These are phyloP conservation scores for Xylaria sp. DNA, from an alignment of 2,329 filamentous ascomycete species.

Conservation along the genomic window DNA sequence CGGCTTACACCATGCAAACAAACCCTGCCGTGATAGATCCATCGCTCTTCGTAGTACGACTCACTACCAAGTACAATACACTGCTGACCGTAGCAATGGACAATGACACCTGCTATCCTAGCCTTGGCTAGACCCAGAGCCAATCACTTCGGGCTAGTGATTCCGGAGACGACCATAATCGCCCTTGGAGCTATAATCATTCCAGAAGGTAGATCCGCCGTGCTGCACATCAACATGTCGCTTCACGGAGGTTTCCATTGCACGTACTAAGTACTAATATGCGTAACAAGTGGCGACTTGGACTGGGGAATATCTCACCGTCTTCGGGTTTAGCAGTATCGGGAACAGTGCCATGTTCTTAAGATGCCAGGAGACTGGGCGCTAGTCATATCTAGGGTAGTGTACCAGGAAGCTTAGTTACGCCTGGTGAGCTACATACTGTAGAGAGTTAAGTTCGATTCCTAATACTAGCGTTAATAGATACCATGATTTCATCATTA, in stretches of 20 bases:
- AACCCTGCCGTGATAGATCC: conserved; percentile 29
- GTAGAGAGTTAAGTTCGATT: background rate
- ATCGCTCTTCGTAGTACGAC: conserved; percentile 13
- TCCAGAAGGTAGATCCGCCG: conserved; percentile 32
- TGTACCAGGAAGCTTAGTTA: background rate
- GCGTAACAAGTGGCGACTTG: conserved; percentile 1
- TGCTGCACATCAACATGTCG: conserved; percentile 23
- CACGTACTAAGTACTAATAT: background rate
- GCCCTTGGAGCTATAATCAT: conserved; percentile 31
- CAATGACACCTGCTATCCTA: conserved; percentile 32
- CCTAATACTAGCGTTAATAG: background rate
- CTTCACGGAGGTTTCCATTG: conserved; percentile 5
- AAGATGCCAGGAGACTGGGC: background rate
- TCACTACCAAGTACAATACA: background rate
- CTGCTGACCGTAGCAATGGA: conserved; percentile 19
- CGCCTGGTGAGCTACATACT: background rate
- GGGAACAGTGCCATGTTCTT: background rate
- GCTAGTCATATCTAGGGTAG: background rate
- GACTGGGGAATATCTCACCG: background rate
- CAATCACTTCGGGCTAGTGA: conserved; percentile 24
- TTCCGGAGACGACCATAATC: conserved; percentile 19
- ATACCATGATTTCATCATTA: background rate
- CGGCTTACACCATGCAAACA: conserved; percentile 12
- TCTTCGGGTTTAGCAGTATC: background rate
- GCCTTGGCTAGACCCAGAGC: conserved; percentile 20